Conservation (phyloP, 2,329 filamentous ascomycete genomes). For the Xylaria sp. region DNA sequence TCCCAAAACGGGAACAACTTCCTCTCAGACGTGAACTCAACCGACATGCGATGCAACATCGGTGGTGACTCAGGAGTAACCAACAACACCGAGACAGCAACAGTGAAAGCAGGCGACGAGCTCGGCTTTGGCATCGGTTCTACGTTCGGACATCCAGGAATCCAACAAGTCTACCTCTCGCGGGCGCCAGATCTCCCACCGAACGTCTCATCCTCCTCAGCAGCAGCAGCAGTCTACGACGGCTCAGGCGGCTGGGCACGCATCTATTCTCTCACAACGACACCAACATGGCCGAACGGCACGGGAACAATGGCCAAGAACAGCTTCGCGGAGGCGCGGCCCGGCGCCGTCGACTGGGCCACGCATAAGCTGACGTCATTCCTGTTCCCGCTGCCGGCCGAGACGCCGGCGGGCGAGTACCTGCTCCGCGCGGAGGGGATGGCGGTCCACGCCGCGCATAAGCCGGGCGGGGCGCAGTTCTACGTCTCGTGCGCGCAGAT, state of each 20-base stretch:
- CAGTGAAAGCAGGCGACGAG: slow-evolving; percentile 33
- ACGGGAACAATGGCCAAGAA: slow-evolving; percentile 13
- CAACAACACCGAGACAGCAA: slow-evolving; percentile 30
- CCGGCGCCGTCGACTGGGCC: slow-evolving; percentile 36
- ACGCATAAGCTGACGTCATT: slow-evolving; percentile 40
- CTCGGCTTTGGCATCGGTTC: slow-evolving; percentile 39
- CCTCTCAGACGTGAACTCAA: slow-evolving; percentile 39
- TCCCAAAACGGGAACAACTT: slow-evolving; percentile 38
- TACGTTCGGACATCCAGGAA: slow-evolving; percentile 41
- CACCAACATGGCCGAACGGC: slow-evolving; percentile 22
- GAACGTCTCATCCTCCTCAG: neutral
- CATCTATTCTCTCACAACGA: slow-evolving; percentile 38
- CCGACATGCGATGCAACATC: slow-evolving; percentile 41
- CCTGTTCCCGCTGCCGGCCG: slow-evolving; percentile 33
- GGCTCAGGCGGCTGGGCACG: slow-evolving; percentile 37
- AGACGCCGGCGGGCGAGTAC: slow-evolving; percentile 41
- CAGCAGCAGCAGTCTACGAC: slow-evolving; percentile 34
- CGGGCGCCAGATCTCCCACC: slow-evolving; percentile 22
- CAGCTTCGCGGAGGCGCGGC: slow-evolving; percentile 25
- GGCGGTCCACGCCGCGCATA: slow-evolving; percentile 43
- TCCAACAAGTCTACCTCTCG: slow-evolving; percentile 41
- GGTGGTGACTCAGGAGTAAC: slow-evolving; percentile 18
- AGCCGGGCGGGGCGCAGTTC: slow-evolving; percentile 39
- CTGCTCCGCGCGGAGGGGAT: slow-evolving; percentile 41
- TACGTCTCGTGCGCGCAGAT: slow-evolving; percentile 42